Conservation (phyloP, 768 basidiomycete genomes). For the Pleurotus tuoliensis region DNA sequence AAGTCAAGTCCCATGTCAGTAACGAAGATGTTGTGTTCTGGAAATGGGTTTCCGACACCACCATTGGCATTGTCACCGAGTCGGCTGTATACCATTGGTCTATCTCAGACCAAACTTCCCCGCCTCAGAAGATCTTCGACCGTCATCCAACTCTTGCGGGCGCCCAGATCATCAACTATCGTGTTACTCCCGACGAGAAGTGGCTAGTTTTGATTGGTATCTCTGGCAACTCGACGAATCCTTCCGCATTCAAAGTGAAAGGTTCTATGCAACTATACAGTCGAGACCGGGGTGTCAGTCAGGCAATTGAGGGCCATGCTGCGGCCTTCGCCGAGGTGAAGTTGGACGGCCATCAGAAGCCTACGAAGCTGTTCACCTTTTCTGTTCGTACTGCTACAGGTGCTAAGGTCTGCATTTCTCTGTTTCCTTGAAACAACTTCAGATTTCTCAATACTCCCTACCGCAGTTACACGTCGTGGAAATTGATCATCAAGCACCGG, state of each 20-base stretch:
- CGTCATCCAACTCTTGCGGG: constrained; percentile 92
- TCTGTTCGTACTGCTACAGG: constrained; percentile 95
- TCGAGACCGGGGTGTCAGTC: constrained; percentile 86
- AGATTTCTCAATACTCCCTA: constrained; percentile 8
- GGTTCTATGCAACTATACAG: constrained; percentile 98
- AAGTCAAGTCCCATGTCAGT: constrained; percentile 93
- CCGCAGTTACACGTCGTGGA: constrained; percentile 93
- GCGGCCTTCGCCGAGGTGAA: constrained; percentile 93
- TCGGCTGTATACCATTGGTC: constrained; percentile 92
- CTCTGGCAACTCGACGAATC: constrained; percentile 86
- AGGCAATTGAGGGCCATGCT: constrained; percentile 98
- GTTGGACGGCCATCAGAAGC: constrained; percentile 79
- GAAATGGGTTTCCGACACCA: constrained; percentile 95
- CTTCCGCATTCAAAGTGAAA: constrained; percentile 97
- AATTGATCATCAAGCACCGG: constrained; percentile 91
- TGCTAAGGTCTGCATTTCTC: constrained; percentile 67
- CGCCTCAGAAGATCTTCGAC: constrained; percentile 93
- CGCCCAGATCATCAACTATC: constrained; percentile 98
- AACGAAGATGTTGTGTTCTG: constrained; percentile 96
- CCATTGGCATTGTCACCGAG: constrained; percentile 95
- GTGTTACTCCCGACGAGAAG: constrained; percentile 87
- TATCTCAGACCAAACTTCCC: constrained; percentile 65
- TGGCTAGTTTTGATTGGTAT: constrained; percentile 98
- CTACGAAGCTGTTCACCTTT: constrained; percentile 92
- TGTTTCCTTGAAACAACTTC: no score